Percentiles rank a stretch among this genome's conserved stretches.
phyloP scores from a whole-genome alignment of 768 basidiomycete species.

The Suillus brevipes region DNA sequence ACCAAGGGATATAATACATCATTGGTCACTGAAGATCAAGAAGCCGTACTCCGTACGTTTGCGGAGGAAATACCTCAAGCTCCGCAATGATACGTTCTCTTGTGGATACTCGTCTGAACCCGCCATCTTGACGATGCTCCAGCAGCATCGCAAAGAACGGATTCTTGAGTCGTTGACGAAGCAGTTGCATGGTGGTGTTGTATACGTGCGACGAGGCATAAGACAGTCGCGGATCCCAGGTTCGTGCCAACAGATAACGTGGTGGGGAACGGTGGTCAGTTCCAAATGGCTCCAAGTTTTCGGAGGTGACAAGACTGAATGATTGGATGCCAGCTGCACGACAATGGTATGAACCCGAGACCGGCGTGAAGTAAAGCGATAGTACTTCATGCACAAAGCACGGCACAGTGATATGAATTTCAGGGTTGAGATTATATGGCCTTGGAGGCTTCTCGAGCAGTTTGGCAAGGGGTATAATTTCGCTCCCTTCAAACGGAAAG shows the following conservation, averaged over 20 bases:
- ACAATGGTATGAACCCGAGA: not conserved
- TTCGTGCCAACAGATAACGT: not conserved
- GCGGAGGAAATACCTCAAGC: not conserved
- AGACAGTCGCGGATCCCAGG: conserved; percentile 1
- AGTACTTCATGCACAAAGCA: conserved; percentile 6
- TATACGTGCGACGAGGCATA: not conserved
- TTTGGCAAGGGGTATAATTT: not conserved
- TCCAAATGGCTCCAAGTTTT: not conserved
- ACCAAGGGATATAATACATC: not conserved
- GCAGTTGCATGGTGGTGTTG: not conserved
- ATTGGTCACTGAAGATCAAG: not conserved
- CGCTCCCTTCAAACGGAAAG: not conserved
- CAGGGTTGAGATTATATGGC: not conserved
- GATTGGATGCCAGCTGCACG: not conserved
- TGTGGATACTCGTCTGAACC: not conserved
- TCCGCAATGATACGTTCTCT: not conserved
- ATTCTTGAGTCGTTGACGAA: not conserved
- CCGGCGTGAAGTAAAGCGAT: not conserved
- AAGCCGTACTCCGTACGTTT: not conserved
- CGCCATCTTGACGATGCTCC: not conserved
- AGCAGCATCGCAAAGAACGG: not conserved
- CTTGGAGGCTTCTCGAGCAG: conserved; percentile 1
- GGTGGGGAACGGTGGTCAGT: not conserved
- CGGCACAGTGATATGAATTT: conserved; percentile 3
- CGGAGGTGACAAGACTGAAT: not conserved